Evolutionary conservation across 2,329 filamentous ascomycete genomes (phyloP).

Genomic region (Alternaria sp.): DNA sequence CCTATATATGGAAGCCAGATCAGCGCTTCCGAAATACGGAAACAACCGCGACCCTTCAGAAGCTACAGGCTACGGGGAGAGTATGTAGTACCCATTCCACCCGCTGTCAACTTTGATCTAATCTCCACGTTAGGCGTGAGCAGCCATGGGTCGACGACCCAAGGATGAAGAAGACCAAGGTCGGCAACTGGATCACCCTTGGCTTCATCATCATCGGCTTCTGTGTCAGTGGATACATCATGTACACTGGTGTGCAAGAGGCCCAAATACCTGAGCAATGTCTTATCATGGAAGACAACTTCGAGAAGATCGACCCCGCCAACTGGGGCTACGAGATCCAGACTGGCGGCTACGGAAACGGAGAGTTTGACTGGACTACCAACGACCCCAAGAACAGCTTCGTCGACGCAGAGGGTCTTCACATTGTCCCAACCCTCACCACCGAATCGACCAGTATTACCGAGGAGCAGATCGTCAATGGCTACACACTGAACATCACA

Average conservation of each 20-base stretch:
- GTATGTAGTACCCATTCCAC: constrained; percentile 11
- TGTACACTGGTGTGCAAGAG: constrained; percentile 24
- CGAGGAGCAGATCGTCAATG: constrained; percentile 68
- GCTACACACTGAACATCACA: constrained; percentile 36
- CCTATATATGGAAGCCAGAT: constrained; percentile 3
- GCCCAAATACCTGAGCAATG: constrained; percentile 30
- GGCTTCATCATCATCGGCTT: constrained; percentile 20
- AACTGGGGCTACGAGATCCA: constrained; percentile 74
- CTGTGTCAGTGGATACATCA: constrained; percentile 23
- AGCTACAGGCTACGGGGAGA: constrained; percentile 32
- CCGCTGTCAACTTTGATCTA: neutral
- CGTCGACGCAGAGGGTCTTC: constrained; percentile 69
- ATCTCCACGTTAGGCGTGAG: constrained; percentile 19
- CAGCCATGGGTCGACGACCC: constrained; percentile 33
- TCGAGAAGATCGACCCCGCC: constrained; percentile 61
- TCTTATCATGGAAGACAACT: constrained; percentile 63
- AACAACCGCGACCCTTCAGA: constrained; percentile 28
- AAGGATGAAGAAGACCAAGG: constrained; percentile 28
- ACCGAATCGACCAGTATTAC: constrained; percentile 68
- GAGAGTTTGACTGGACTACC: constrained; percentile 75
- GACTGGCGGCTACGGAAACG: constrained; percentile 75
- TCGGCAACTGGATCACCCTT: constrained; percentile 27
- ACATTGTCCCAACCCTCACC: constrained; percentile 78
- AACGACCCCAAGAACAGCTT: constrained; percentile 74
- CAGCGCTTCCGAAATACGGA: constrained; percentile 10